Base-by-base conservation (phyloP, 352 stramenopile genomes). In the Globisporangium rhizosaccharum region DNA sequence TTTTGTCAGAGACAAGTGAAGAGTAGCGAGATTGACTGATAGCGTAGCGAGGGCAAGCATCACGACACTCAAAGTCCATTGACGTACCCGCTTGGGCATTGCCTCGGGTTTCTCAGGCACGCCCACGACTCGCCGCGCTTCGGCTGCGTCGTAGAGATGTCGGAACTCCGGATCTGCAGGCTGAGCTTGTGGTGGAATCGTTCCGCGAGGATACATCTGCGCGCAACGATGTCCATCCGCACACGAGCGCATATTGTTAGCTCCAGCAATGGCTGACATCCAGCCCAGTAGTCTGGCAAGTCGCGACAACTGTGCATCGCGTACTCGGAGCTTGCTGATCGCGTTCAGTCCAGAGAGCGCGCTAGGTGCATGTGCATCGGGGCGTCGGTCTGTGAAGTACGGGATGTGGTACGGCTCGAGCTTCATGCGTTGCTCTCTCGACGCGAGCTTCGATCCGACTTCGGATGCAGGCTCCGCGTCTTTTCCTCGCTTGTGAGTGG, bases 111-210 rank as follows among this genome's bases (percentile, higher is more conserved):
- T 53, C 10, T 48, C 50, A 9, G 23, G 18, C 14, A 37, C 47
- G 25, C 33, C 49, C 39, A 55, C 44, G 28, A 67, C 68, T 48
- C 64, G 70, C 7, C 74, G 72, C 36, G 63, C 63, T n/a, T 68
- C 56, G 36, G 57, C 61, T 12, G 70, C 71, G 45, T 77, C 58
- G 56, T 88, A 66, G 15, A 88, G 62, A 42, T 77, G 70, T 11
- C 70, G 65, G n/a, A 83, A 75, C 53, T 91, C 81, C 0, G 76
- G 76, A 37, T 91, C 81, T 0, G 60, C 39, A 55, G 76, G 75
- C 53, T 76, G 55, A 4, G 64, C 45, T 41, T 86, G 66, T 2
- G 66, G 54, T 10, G 72, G 75, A 36, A 88, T 67, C 14, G 74
- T 81, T 11, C 79, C 81, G 49, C 72, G 62, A 5, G 71, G 70